phyloP scores from a whole-genome alignment of 2,329 filamentous ascomycete genomes.

The Colletotrichum sp. region DNA sequence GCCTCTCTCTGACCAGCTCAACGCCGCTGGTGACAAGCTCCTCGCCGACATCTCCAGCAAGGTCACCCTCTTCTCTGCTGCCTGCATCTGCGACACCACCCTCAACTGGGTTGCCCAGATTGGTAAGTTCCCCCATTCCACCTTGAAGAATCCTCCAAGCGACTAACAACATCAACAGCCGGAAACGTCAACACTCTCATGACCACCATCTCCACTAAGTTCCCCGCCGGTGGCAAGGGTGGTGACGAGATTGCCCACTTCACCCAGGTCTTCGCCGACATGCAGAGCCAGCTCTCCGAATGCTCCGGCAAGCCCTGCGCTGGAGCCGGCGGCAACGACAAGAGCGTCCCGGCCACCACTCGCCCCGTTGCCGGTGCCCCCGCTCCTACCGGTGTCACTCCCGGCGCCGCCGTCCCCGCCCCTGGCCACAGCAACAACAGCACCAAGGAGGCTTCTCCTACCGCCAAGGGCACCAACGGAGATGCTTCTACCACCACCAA shows the following conservation, averaged over 20 bases:
- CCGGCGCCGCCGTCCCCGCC: not conserved
- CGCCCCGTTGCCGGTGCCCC: not conserved
- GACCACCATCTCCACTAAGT: slow-evolving; percentile 19
- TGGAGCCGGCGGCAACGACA: not conserved
- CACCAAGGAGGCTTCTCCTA: not conserved
- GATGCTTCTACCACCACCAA: not conserved
- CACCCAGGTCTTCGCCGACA: slow-evolving; percentile 8
- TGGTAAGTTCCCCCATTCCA: not conserved
- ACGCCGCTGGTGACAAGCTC: slow-evolving; percentile 18
- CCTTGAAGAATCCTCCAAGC: not conserved
- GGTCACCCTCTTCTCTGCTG: not conserved
- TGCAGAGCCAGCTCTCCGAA: slow-evolving; percentile 1
- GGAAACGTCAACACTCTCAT: slow-evolving; percentile 18
- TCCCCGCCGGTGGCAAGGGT: slow-evolving; percentile 20
- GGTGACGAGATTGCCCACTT: slow-evolving; percentile 17
- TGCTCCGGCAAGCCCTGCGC: not conserved
- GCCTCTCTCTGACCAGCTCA: slow-evolving; percentile 16
- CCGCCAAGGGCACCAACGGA: not conserved
- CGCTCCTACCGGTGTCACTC: not conserved
- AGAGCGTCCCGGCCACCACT: not conserved
- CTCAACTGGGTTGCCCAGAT: slow-evolving; percentile 15
- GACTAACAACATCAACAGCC: not conserved
- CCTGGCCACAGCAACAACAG: not conserved
- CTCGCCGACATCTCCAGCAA: slow-evolving; percentile 10
- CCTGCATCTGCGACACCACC: not conserved